phyloP scores from a whole-genome alignment of 345 rosid genomes.

The Eucalyptus cloeziana region DNA sequence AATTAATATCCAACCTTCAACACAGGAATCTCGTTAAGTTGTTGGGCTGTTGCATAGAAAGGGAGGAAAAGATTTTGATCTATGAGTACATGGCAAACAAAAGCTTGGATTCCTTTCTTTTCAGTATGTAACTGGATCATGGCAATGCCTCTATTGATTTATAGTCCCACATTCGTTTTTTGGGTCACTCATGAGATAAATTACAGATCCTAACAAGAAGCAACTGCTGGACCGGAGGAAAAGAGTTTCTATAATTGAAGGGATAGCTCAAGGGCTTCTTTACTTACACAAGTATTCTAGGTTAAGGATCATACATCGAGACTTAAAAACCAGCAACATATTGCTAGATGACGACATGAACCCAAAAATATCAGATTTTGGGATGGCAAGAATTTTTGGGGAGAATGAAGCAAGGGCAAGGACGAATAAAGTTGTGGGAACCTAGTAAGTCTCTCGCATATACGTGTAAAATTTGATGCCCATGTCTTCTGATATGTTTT shows the following conservation, averaged over 20 bases:
- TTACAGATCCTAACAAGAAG: background rate
- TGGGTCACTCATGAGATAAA: background rate
- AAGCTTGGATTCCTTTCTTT: conserved; percentile 10
- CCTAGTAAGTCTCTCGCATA: background rate
- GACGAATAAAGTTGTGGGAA: conserved; percentile 8
- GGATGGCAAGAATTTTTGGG: conserved; percentile 11
- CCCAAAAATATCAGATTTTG: conserved; percentile 17
- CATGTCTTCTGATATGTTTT: background rate
- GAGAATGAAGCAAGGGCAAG: background rate
- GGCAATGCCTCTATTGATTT: background rate
- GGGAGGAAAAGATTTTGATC: conserved; percentile 7
- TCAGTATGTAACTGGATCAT: background rate
- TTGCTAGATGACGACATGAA: conserved; percentile 9
- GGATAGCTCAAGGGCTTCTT: conserved; percentile 11
- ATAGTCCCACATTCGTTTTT: background rate
- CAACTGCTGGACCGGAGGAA: background rate
- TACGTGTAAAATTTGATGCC: background rate
- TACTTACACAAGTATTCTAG: conserved; percentile 18
- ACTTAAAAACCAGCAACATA: conserved; percentile 9
- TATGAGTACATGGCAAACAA: conserved; percentile 14
- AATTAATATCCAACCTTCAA: conserved; percentile 11
- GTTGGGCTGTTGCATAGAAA: conserved; percentile 6
- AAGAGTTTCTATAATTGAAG: conserved; percentile 1
- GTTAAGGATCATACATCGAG: conserved; percentile 10
- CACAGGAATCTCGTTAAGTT: conserved; percentile 13